Percentiles rank a stretch among this genome's conserved stretches.
These are phyloP conservation scores for Vigna reflexopilosa DNA, from an alignment of 306 rosid genomes.

Conservation along the genomic window DNA sequence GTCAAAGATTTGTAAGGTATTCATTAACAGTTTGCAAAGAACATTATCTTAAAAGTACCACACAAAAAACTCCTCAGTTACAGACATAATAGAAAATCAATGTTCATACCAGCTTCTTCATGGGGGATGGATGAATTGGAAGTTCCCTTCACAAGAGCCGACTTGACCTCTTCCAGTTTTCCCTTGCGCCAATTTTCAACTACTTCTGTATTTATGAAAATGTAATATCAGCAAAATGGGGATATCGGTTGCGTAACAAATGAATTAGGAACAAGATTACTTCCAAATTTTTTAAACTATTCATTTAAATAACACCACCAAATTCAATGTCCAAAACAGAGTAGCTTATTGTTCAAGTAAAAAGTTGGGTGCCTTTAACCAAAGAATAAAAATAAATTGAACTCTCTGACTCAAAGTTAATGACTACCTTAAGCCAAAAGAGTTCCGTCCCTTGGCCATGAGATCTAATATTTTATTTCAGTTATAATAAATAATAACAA, in stretches of 20 bases:
- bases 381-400: too few relatives aligned
- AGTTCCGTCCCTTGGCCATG: too few relatives aligned
- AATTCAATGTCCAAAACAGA: background rate
- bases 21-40: conserved; percentile 19
- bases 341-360: background rate
- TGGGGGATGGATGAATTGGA: conserved; percentile 53
- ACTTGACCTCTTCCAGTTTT: conserved; percentile 64
- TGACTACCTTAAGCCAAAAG: too few relatives aligned
- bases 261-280: background rate
- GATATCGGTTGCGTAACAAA: conserved; percentile 1
- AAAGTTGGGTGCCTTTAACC: too few relatives aligned
- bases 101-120: conserved; percentile 71
- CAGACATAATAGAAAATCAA: conserved; percentile 20
- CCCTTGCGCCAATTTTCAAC: conserved; percentile 79
- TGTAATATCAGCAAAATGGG: conserved; percentile 3
- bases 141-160: conserved; percentile 39
- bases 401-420: too few relatives aligned
- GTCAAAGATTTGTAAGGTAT: conserved; percentile 4
- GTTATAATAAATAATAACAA: too few relatives aligned
- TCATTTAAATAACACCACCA: conserved; percentile 20
- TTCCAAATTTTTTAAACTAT: conserved; percentile 7
- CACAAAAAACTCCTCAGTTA: conserved; percentile 14
- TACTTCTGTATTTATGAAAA: conserved; percentile 38
- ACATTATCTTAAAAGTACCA: conserved; percentile 16
- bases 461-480: too few relatives aligned